Base-by-base conservation (phyloP, 2,329 filamentous ascomycete genomes). In the Paracamarosporium sp. region DNA sequence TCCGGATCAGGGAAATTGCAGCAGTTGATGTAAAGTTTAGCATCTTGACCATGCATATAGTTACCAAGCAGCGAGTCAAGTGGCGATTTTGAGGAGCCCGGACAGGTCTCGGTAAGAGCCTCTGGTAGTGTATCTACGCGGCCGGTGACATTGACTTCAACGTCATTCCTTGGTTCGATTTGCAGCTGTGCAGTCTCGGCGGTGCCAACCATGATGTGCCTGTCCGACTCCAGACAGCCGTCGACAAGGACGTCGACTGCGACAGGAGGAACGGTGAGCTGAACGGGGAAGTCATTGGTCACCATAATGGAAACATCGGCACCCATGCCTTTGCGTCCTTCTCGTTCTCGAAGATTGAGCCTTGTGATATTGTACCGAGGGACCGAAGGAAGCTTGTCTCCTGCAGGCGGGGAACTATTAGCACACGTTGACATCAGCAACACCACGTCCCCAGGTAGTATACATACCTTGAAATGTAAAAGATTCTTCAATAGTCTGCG, bases 241-340 rank as follows among this genome's bases (percentile, higher is more conserved):
- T 92, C 89, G 5, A 98, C 88, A 45, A 97, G 81, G 28, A 98
- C 87, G 61, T 93, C 88, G 70, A 98, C 97, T 0, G 86, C 88
- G 56, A 98, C 86, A 35, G 90, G 82, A 12, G 95, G 95, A 20
- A 97, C 81, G 22, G 86, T 85, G 52, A 97, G 80, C 57, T 88
- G 85, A 50, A 99, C 76, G 0, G 93, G 92, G 69, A 92, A 96
- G 52, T 88, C 81, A 75, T 98, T 96, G 68, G 85, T 82, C 25
- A 92, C 82, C 12, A 84, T 81, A 27, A 97, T 75, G 31, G 90
- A 87, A 27, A 93, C 88, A 77, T 97, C 91, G 41, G 91, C 93
- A 44, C 86, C 89, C 81, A 99, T 90, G 12, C 88, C 90, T 62
- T 83, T 76, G 15, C 80, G 77, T 64, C 86, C 79, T 33, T 83